Conservation (phyloP, 2,329 filamentous ascomycete species). For the Xylaria sp. region DNA sequence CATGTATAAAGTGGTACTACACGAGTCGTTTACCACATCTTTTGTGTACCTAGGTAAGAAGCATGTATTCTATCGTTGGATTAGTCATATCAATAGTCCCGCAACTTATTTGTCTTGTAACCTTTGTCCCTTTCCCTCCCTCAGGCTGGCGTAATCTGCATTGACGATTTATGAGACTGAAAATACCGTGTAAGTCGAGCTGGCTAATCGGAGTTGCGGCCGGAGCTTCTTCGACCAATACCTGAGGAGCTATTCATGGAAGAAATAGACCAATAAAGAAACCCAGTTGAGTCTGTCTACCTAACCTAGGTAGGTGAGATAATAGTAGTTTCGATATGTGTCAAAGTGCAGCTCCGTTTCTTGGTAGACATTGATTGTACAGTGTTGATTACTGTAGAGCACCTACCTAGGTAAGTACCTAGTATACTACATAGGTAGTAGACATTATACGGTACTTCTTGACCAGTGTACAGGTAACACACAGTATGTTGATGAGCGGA, state of each 20-base stretch:
- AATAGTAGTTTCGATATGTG: too few relatives aligned
- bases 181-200: not conserved
- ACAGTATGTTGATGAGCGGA: not conserved
- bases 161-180: not conserved
- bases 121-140: not conserved
- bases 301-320: too few relatives aligned
- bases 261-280: not conserved
- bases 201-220: not conserved
- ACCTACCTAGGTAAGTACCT: too few relatives aligned
- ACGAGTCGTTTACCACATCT: not conserved
- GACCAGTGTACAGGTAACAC: not conserved
- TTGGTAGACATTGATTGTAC: too few relatives aligned
- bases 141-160: not conserved
- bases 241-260: not conserved
- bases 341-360: too few relatives aligned
- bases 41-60: not conserved
- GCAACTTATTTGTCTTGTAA: not conserved
- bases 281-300: not conserved
- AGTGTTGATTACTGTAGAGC: too few relatives aligned
- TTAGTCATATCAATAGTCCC: not conserved
- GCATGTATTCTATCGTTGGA: not conserved
- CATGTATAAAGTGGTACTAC: not conserved
- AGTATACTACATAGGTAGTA: too few relatives aligned
- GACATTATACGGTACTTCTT: too few relatives aligned
- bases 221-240: not conserved